Percentiles rank a stretch among this genome's conserved stretches.
Evolutionary conservation across 129 eudicot species (phyloP).

Genomic region (Heracleum sosnowskyi): DNA sequence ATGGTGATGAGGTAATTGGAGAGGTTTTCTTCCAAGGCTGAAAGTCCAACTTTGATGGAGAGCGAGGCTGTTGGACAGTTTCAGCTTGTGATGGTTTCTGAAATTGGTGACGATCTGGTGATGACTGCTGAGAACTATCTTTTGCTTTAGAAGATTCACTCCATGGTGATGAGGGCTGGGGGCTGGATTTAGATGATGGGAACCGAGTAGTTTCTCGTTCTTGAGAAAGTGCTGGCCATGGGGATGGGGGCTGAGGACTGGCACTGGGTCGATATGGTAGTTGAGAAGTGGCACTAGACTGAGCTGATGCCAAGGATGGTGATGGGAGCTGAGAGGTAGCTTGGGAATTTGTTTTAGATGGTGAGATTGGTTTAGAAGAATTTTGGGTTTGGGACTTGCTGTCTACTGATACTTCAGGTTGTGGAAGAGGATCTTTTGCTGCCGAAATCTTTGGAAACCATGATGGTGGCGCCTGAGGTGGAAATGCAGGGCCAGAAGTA

Average conservation of each 20-base stretch:
- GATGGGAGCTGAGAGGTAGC: slow-evolving; percentile 12
- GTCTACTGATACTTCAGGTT: slow-evolving; percentile 1
- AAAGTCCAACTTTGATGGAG: slow-evolving; percentile 29
- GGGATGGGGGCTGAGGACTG: background rate
- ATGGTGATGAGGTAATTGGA: slow-evolving; percentile 20
- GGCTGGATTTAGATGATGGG: slow-evolving; percentile 22
- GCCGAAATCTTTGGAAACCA: slow-evolving; percentile 20
- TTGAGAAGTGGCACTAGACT: slow-evolving; percentile 4
- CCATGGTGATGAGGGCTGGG: slow-evolving; percentile 27
- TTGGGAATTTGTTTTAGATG: slow-evolving; percentile 14
- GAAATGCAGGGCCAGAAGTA: background rate
- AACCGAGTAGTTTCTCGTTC: background rate
- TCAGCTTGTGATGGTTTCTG: slow-evolving; percentile 19
- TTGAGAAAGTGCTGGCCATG: background rate
- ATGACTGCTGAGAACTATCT: slow-evolving; percentile 14
- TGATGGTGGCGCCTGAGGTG: background rate
- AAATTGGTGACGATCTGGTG: slow-evolving; percentile 26
- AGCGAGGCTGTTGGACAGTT: slow-evolving; percentile 24
- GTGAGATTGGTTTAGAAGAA: slow-evolving; percentile 19
- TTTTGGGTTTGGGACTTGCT: slow-evolving; percentile 8
- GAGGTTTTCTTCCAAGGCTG: slow-evolving; percentile 18
- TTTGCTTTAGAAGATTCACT: slow-evolving; percentile 19
- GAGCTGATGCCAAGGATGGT: slow-evolving; percentile 27
- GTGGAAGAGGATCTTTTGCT: slow-evolving; percentile 8
- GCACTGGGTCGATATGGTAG: slow-evolving; percentile 14